Evolutionary conservation across 768 basidiomycete genomes (phyloP), one percentile per base, ranked within the genome.

Genomic region (Zangia roseola): DNA sequence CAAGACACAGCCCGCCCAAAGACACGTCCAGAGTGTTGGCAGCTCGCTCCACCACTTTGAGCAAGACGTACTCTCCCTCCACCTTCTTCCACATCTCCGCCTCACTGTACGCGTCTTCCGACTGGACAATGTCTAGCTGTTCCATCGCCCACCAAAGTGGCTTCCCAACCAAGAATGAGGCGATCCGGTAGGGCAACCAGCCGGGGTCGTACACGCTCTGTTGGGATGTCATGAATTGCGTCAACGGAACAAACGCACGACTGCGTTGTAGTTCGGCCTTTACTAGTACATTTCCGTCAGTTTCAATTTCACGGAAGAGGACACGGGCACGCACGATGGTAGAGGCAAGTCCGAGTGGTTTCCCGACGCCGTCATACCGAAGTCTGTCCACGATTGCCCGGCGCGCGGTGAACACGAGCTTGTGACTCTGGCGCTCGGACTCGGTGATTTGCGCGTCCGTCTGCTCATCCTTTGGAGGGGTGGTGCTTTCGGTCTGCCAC

Each of bases 71-170:
- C 36, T 86, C 82, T 9, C 88, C 90, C 74, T 81, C 82, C 66
- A 86, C 54, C 54, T 65, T 52, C 67, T 77, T 71, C 85, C 81
- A 82, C 47, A 71, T 66, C 45, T 76, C 71, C 7, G 60, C 58
- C 33, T 76, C 74, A 33, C 70, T 70, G 21, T 74, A 69, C 25
- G 67, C 70, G 21, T 86, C 85, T 40, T 88, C 86, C 3, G 69
- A 61, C 17, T 79, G 80, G 7, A 88, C 80, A 4, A 93, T 69
- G 21, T 82, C 85, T n/a, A 85, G 71, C 54, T 89, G 88, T 53
- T 86, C 83, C 48, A 94, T 76, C 3, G 86, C 83, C 91, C 91
- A 94, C 87, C 86, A 91, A 2, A 94, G 70, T 3, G 91, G 91
- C 58, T 81, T 83, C 7, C 84, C 88, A 7, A 93, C 75, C 8